Percentiles rank a stretch among this genome's conserved stretches.
phyloP scores from a whole-genome alignment of 345 rosid genomes.

The Sisymbrium irio region DNA sequence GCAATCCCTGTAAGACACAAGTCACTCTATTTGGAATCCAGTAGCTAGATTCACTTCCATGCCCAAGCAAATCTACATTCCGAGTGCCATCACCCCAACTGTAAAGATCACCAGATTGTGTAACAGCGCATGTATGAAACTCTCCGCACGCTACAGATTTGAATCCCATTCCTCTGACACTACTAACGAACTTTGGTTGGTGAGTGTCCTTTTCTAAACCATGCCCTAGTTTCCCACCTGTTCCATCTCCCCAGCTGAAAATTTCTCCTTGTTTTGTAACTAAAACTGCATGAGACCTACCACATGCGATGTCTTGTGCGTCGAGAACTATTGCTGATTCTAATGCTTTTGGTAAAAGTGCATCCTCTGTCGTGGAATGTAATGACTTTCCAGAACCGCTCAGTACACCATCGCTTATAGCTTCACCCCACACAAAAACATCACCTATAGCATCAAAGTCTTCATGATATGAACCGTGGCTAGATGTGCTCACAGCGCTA shows the following conservation, averaged over 20 bases:
- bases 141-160: slow-evolving; percentile 85
- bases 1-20: slow-evolving; percentile 54
- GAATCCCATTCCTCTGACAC: slow-evolving; percentile 57
- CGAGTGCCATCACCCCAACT: slow-evolving; percentile 90
- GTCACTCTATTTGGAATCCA: slow-evolving; percentile 78
- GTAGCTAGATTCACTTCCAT: slow-evolving; percentile 70
- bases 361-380: slow-evolving; percentile 42
- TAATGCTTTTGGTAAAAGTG: slow-evolving; percentile 71
- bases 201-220: slow-evolving; percentile 57
- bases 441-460: slow-evolving; percentile 85
- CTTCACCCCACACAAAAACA: slow-evolving; percentile 94
- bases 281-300: slow-evolving; percentile 78
- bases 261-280: slow-evolving; percentile 80
- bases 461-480: slow-evolving; percentile 78
- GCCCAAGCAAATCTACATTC: slow-evolving; percentile 68
- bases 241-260: slow-evolving; percentile 90
- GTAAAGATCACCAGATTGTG: slow-evolving; percentile 76
- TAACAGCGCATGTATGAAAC: slow-evolving; percentile 78
- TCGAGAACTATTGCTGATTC: slow-evolving; percentile 70
- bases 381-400: slow-evolving; percentile 47
- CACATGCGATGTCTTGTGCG: slow-evolving; percentile 74
- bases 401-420: slow-evolving; percentile 53
- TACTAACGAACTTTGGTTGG: slow-evolving; percentile 60
- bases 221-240: slow-evolving; percentile 90
- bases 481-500: slow-evolving; percentile 78